Evolutionary conservation across 1,139 yeast genomes (phyloP).

Genomic region (Trichomonascaceae sp.): DNA sequence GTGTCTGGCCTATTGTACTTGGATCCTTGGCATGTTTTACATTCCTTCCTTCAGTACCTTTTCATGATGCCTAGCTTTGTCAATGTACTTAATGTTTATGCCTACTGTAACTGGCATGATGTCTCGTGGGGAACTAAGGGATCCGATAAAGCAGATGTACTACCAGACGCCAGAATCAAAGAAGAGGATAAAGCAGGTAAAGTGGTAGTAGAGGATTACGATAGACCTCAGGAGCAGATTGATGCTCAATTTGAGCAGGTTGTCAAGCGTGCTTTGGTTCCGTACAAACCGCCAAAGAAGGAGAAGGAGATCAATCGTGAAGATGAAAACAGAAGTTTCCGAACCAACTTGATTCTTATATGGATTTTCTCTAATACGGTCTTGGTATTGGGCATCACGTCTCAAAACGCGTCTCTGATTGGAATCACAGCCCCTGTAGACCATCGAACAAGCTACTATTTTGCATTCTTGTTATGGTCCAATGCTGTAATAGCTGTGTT

Average conservation of each 20-base stretch:
- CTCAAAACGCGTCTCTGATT: conserved; percentile 27
- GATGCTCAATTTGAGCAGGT: conserved; percentile 43
- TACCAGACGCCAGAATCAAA: conserved; percentile 47
- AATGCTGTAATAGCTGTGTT: conserved; percentile 76
- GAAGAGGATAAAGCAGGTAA: conserved; percentile 62
- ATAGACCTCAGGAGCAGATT: conserved; percentile 65
- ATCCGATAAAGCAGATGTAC: conserved; percentile 53
- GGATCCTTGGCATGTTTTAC: conserved; percentile 94
- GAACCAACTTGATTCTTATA: conserved; percentile 71
- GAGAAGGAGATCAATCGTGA: conserved; percentile 38
- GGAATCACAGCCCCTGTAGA: conserved; percentile 34
- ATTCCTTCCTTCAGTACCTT: conserved; percentile 80
- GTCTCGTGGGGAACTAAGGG: conserved; percentile 99
- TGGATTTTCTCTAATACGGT: conserved; percentile 77
- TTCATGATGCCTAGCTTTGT: conserved; percentile 85
- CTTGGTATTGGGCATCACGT: conserved; percentile 57
- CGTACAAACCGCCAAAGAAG: conserved; percentile 34
- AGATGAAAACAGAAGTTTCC: conserved; percentile 62
- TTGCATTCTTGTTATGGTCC: conserved; percentile 70
- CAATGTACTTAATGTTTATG: conserved; percentile 68
- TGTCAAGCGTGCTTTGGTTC: conserved; percentile 40
- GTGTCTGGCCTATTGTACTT: conserved; percentile 63
- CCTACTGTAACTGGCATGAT: conserved; percentile 94
- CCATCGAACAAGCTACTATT: conserved; percentile 47
- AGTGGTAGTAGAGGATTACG: conserved; percentile 67